phyloP scores from a whole-genome alignment of 148 eudicot genomes.

The Arctostaphylos glauca region DNA sequence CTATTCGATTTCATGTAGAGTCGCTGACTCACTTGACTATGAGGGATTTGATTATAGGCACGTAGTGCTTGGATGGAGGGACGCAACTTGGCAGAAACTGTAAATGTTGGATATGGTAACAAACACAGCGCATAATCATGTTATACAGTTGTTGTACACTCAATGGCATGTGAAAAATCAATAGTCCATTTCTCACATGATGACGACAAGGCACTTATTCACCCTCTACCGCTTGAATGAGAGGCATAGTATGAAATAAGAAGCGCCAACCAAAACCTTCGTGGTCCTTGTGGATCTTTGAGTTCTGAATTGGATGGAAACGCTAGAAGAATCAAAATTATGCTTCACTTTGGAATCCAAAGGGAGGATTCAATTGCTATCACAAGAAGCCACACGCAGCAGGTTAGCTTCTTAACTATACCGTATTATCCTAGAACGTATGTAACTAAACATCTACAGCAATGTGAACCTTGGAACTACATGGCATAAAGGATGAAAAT shows the following conservation, averaged over 20 bases:
- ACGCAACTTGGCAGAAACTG: neutral
- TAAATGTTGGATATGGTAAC: neutral
- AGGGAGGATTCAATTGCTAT: neutral
- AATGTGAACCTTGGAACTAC: neutral
- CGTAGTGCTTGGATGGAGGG: neutral
- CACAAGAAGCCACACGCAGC: neutral
- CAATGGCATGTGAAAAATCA: neutral
- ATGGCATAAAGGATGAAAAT: conserved; percentile 2
- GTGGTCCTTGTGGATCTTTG: neutral
- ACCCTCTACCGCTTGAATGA: neutral
- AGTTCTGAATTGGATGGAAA: neutral
- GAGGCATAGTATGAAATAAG: neutral
- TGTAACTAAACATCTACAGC: neutral
- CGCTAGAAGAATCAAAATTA: neutral
- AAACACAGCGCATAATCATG: neutral
- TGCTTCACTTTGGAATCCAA: neutral
- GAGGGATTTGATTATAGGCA: neutral
- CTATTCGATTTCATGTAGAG: neutral
- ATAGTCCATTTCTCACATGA: neutral
- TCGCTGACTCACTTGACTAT: neutral
- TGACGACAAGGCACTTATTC: neutral
- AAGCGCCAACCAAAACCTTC: neutral
- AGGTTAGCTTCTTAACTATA: conserved; percentile 1
- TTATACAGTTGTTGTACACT: neutral
- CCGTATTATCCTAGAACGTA: neutral